Percentiles rank a stretch among this genome's conserved stretches.
Evolutionary conservation across 2,329 filamentous ascomycete genomes (phyloP).

Genomic region (Sporothrix pseudoabietina): DNA sequence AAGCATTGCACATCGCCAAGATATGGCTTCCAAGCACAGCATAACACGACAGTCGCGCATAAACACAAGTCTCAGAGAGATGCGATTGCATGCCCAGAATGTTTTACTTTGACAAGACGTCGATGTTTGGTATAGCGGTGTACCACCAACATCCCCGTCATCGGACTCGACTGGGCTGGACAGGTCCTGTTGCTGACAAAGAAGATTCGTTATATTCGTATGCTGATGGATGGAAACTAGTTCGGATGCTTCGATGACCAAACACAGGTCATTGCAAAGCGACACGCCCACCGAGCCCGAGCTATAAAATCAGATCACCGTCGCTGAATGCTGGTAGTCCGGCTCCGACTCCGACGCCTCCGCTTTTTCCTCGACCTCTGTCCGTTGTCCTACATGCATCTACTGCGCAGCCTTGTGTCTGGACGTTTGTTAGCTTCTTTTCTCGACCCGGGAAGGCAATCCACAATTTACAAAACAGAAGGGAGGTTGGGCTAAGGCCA

Average conservation of each 20-base stretch:
- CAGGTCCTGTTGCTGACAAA: not conserved
- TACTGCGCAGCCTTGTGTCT: conserved; percentile 18
- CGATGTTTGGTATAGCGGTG: no score
- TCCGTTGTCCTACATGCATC: not conserved
- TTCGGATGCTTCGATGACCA: not conserved
- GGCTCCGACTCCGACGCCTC: not conserved
- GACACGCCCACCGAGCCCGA: not conserved
- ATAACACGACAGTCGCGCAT: not conserved
- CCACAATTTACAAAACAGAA: not conserved
- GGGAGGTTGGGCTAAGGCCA: not conserved
- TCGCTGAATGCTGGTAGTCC: not conserved
- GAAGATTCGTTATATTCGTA: not conserved
- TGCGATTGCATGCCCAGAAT: not conserved
- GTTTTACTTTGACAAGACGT: not conserved
- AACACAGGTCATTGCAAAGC: not conserved
- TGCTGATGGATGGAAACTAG: not conserved
- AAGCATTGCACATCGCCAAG: not conserved
- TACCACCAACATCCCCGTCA: no score
- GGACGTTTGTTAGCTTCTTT: not conserved
- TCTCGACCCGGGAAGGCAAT: not conserved
- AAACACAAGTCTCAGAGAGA: not conserved
- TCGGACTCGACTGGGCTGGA: not conserved
- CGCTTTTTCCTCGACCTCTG: not conserved
- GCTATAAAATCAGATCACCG: not conserved
- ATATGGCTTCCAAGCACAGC: not conserved